Conservation (phyloP, 2,329 filamentous ascomycete genomes). For the Fusarium citri region DNA sequence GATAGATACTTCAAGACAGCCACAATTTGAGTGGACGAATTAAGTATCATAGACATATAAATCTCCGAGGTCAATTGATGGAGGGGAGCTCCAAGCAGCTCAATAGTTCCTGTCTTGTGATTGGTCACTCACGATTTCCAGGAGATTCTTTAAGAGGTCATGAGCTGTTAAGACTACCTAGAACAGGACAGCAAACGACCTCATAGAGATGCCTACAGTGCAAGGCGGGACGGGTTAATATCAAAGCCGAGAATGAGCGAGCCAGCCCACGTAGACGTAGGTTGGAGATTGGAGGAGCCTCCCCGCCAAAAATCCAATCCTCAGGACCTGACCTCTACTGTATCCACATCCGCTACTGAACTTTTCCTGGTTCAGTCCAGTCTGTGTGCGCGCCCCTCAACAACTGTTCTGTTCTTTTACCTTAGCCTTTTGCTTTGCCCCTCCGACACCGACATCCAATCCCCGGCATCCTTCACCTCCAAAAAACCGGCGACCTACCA, state of each 20-base stretch:
- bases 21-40: conserved; percentile 5
- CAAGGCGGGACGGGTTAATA: conserved; percentile 46
- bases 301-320: conserved; percentile 51
- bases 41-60: neutral
- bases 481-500: conserved; percentile 21
- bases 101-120: conserved; percentile 1
- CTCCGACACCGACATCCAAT: conserved; percentile 35
- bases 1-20: conserved; percentile 1
- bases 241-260: conserved; percentile 32
- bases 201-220: neutral
- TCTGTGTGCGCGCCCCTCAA: conserved; percentile 45
- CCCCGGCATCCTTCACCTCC: conserved; percentile 15
- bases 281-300: conserved; percentile 28
- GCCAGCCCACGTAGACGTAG: conserved; percentile 23
- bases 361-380: conserved; percentile 45
- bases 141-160: conserved; percentile 21
- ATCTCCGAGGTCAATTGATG: conserved; percentile 5
- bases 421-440: conserved; percentile 32
- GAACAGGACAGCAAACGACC: neutral
- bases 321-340: conserved; percentile 3
- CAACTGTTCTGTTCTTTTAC: conserved; percentile 43
- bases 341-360: conserved; percentile 48
- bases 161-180: conserved; percentile 14
- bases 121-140: conserved; percentile 12
- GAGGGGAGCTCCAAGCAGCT: conserved; percentile 13